A percentile compares a stretch with the other conserved stretches of the same genome.
Evolutionary conservation across 2,329 filamentous ascomycete genomes (phyloP).

Genomic region (Cercospora brassicicola): DNA sequence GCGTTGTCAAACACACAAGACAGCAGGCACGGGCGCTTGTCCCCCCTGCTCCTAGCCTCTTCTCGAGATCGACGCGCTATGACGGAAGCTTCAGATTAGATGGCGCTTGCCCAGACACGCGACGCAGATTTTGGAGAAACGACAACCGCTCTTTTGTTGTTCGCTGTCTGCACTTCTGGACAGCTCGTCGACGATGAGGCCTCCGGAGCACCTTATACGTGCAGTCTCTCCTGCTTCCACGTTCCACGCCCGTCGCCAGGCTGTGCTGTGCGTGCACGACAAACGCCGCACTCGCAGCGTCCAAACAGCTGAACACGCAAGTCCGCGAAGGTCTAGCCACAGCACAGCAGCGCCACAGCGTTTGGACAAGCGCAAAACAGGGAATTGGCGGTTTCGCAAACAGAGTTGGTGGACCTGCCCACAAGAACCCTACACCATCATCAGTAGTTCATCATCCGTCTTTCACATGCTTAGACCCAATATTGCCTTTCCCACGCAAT

Average conservation of each 20-base stretch:
- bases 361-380: not conserved
- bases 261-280: not conserved
- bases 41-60: not conserved
- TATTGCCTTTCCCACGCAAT: not conserved
- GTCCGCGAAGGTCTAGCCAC: not conserved
- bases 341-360: not conserved
- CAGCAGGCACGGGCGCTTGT: not conserved
- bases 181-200: not conserved
- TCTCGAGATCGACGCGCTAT: not conserved
- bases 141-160: not conserved
- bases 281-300: not conserved
- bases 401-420: not conserved
- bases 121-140: not conserved
- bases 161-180: not conserved
- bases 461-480: not conserved
- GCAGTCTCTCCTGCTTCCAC: not conserved
- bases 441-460: not conserved
- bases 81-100: not conserved
- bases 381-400: not conserved
- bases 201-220: not conserved
- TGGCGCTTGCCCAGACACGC: conserved; percentile 2
- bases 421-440: not conserved
- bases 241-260: not conserved
- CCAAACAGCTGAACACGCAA: not conserved
- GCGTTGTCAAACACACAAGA: not conserved